These are phyloP conservation scores for Boletus coccyginus DNA, from an alignment of 768 basidiomycete species.

Conservation along the genomic window DNA sequence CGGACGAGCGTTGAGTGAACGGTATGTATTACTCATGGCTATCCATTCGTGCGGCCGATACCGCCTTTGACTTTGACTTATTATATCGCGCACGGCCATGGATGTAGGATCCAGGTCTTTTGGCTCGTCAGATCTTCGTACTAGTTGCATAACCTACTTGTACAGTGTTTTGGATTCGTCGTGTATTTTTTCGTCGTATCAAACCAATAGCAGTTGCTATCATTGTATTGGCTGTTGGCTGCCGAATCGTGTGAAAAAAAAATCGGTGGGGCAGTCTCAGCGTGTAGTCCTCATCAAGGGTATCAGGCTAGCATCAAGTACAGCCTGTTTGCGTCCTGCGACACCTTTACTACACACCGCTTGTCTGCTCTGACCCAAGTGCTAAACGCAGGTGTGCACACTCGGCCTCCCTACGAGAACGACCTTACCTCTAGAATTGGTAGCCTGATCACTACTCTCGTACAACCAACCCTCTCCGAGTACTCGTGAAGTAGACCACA, in stretches of 20 bases:
- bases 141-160: constrained; percentile 28
- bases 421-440: constrained; percentile 10
- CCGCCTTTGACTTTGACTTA: constrained; percentile 11
- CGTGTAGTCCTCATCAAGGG: constrained; percentile 24
- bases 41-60: constrained; percentile 22
- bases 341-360: background rate
- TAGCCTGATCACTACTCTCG: constrained; percentile 17
- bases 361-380: background rate
- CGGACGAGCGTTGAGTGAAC: constrained; percentile 34
- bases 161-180: constrained; percentile 31
- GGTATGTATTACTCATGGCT: constrained; percentile 18
- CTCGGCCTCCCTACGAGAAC: background rate
- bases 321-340: constrained; percentile 17
- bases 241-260: constrained; percentile 25
- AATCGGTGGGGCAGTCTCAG: constrained; percentile 13
- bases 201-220: constrained; percentile 5
- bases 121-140: constrained; percentile 7
- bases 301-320: constrained; percentile 28
- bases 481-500: constrained; percentile 18
- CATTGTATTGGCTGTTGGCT: background rate
- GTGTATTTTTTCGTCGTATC: constrained; percentile 23
- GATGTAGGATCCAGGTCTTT: constrained; percentile 4
- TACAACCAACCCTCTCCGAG: constrained; percentile 10
- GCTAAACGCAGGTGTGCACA: constrained; percentile 3
- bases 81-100: constrained; percentile 10